Percentiles rank a stretch among this genome's conserved stretches.
These are phyloP conservation scores for Metschnikowia reukaufii DNA, from an alignment of 805 yeast species.

Conservation along the genomic window DNA sequence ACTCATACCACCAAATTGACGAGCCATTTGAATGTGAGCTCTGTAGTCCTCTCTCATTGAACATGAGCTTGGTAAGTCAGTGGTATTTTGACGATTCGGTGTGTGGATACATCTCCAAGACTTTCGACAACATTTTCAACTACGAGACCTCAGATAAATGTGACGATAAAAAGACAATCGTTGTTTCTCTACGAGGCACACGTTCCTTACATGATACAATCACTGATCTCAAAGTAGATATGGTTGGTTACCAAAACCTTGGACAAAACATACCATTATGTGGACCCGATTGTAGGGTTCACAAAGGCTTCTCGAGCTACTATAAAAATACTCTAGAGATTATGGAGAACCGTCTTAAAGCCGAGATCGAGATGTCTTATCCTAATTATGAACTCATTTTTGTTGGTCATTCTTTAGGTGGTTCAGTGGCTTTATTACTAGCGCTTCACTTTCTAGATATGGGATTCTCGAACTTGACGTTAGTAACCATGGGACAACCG, in stretches of 20 bases:
- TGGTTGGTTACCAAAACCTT: slow-evolving; percentile 29
- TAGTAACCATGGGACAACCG: slow-evolving; percentile 48
- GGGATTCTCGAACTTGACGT: slow-evolving; percentile 30
- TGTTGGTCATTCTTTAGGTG: slow-evolving; percentile 40
- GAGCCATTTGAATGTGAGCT: slow-evolving; percentile 42
- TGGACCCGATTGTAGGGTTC: slow-evolving; percentile 37
- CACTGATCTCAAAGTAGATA: slow-evolving; percentile 40
- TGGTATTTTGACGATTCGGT: slow-evolving; percentile 38
- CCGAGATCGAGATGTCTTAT: slow-evolving; percentile 10
- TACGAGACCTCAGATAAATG: slow-evolving; percentile 7
- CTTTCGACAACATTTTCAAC: slow-evolving; percentile 28
- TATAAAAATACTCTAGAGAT: slow-evolving; percentile 29
- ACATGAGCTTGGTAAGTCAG: slow-evolving; percentile 38
- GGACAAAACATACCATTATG: slow-evolving; percentile 28
- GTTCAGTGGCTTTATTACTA: slow-evolving; percentile 39
- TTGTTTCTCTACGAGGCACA: slow-evolving; percentile 44
- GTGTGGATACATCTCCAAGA: slow-evolving; percentile 40
- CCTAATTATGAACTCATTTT: slow-evolving; percentile 23
- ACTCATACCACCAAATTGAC: slow-evolving; percentile 27
- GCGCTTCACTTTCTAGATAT: slow-evolving; percentile 37
- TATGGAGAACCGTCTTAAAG: slow-evolving; percentile 22
- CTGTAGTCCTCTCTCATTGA: slow-evolving; percentile 31
- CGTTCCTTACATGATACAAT: slow-evolving; percentile 41
- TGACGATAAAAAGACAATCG: slow-evolving; percentile 27
- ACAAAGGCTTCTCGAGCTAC: slow-evolving; percentile 32